These are phyloP conservation scores for Zygosaccharomyces bailii DNA, from an alignment of 805 yeast genomes.

Conservation along the genomic window DNA sequence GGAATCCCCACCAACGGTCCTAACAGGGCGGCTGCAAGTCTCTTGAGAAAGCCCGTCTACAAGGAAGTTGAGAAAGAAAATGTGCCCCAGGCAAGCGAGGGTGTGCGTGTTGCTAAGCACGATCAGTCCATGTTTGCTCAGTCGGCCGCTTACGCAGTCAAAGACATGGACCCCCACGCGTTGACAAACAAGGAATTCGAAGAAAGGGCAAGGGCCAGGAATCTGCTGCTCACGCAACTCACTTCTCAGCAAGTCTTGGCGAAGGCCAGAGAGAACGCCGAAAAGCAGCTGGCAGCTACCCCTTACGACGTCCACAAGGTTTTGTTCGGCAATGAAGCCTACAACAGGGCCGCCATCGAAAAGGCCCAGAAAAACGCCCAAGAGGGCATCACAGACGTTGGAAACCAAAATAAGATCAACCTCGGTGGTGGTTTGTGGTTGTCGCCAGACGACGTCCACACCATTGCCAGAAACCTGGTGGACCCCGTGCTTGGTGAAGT, in stretches of 20 bases:
- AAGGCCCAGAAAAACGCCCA: conserved; percentile 68
- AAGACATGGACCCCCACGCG: conserved; percentile 39
- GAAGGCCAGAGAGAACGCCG: conserved; percentile 52
- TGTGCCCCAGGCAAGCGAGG: background rate
- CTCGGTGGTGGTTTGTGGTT: conserved; percentile 87
- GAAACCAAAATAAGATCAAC: conserved; percentile 55
- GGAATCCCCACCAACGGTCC: conserved; percentile 1
- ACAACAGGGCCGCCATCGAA: conserved; percentile 69
- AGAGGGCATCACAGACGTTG: conserved; percentile 45
- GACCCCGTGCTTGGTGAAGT: conserved; percentile 79
- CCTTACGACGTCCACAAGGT: conserved; percentile 29
- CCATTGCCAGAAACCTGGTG: conserved; percentile 75
- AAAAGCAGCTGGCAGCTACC: conserved; percentile 39
- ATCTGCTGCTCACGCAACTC: conserved; percentile 29
- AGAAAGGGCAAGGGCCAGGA: conserved; percentile 38
- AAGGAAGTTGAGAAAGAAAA: conserved; percentile 11
- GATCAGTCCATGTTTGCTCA: conserved; percentile 39
- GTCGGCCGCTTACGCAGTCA: conserved; percentile 40
- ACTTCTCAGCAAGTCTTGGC: conserved; percentile 43
- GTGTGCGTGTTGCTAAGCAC: background rate
- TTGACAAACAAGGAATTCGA: conserved; percentile 42
- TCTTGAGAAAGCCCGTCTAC: conserved; percentile 7
- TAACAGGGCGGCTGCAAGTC: conserved; percentile 18
- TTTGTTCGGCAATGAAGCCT: conserved; percentile 45
- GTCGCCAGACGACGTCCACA: conserved; percentile 70